Base-by-base conservation (phyloP, 352 stramenopile genomes). In the Phytopythium aichiense region DNA sequence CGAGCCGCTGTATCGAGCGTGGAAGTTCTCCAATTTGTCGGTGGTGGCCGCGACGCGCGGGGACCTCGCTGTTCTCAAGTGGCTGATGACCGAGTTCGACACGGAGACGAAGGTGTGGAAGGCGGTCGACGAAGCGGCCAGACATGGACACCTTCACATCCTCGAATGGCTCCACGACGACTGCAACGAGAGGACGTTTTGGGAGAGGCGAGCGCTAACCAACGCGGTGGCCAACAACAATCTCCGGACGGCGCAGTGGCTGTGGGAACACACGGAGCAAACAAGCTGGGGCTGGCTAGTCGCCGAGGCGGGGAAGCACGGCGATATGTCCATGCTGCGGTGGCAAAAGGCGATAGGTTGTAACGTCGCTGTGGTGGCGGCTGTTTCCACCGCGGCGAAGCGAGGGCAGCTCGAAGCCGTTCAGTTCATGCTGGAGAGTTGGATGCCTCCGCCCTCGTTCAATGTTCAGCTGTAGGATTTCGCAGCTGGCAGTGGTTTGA, bases 401-500 rank as follows among this genome's bases (percentile, higher is more conserved):
- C 64, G 71, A 30, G 73, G 72, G 1, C 72, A 84, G 46, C 57
- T 84, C 3, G 64, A 79, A 12, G 73, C 71, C 3, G 40, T 83
- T 67, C 64, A 69, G 38, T 25, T 52, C 12, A 12, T 31, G 22
- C 22, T 52, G 3, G 5, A n/a, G 7, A 7, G 11, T 22, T 16
- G 20, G 43, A 40, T 40, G 35, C 35, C 9, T 40, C 35, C 35
- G 9, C 15, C 9, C 9, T 40, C 2, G 35, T 40, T 40, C 35
- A 15, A 8, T 40, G 4, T 7, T 40, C 35, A 40, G 35, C 35
- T 40, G 6, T 40, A 5, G 0, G 35, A 40, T 15, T 40, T 40
- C 2, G 7, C 35, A 8, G 35, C 8, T 4, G 35, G 7, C 35
- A 40, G 15, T 3, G 35, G 35, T 16, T 16, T 52, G 46, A n/a